Percentiles rank a stretch among this genome's conserved stretches.
phyloP scores from a whole-genome alignment of 495 filamentous ascomycete genomes.

The Talaromyces wortmannii region DNA sequence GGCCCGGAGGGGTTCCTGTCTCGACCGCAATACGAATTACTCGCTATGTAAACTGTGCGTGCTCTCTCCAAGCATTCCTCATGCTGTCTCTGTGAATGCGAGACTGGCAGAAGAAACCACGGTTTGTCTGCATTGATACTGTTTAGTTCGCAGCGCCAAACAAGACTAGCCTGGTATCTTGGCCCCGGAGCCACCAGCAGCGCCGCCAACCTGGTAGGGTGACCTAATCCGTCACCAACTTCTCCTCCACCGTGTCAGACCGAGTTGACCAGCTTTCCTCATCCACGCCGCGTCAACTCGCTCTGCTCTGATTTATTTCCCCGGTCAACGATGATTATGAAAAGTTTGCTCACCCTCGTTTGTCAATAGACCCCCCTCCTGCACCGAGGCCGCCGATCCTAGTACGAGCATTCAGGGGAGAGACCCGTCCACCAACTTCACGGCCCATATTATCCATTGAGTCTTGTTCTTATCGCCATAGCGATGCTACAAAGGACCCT shows the following conservation, averaged over 20 bases:
- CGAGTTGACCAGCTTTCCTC: not conserved
- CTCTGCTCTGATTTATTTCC: not conserved
- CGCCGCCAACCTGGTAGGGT: conserved; percentile 1
- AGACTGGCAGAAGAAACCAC: too few species aligned
- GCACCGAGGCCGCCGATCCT: not conserved
- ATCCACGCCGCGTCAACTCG: not conserved
- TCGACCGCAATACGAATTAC: too few species aligned
- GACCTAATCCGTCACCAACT: conserved; percentile 1
- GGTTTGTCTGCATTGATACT: too few species aligned
- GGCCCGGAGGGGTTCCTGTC: too few species aligned
- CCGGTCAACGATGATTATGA: not conserved
- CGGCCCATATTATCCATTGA: not conserved
- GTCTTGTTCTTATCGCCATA: not conserved
- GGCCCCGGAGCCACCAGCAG: not conserved
- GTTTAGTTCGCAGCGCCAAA: too few species aligned
- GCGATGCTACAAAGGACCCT: not conserved
- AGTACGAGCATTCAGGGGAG: not conserved
- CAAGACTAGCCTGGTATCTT: not conserved
- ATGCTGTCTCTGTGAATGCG: too few species aligned
- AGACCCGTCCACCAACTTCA: not conserved
- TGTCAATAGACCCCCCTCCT: not conserved
- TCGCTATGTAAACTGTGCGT: too few species aligned
- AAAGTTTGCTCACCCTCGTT: not conserved
- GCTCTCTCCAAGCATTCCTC: too few species aligned
- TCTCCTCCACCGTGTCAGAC: not conserved